Evolutionary conservation across 805 yeast species (phyloP).

Genomic region (Pichia heedii): DNA sequence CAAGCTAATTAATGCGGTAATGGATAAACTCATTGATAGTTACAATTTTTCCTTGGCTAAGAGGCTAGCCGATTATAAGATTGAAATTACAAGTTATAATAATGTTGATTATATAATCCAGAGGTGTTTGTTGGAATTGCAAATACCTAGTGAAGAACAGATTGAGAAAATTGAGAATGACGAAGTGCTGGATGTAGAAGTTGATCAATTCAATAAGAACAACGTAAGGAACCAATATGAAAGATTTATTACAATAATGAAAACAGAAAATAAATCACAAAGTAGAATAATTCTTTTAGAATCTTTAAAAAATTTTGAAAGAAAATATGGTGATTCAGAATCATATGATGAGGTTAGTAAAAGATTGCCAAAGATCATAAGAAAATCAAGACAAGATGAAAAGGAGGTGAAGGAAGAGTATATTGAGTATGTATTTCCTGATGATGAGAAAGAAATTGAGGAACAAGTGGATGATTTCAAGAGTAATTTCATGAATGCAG

Average conservation of each 20-base stretch:
- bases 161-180: slow-evolving; percentile 25
- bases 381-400: slow-evolving; percentile 29
- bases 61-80: slow-evolving; percentile 2
- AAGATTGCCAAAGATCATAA: slow-evolving; percentile 48
- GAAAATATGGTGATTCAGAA: slow-evolving; percentile 43
- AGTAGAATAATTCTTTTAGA: slow-evolving; percentile 47
- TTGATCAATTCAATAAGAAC: slow-evolving; percentile 29
- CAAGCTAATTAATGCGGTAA: not conserved
- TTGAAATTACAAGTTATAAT: not conserved
- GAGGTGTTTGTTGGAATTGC: slow-evolving; percentile 62
- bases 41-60: slow-evolving; percentile 6
- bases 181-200: slow-evolving; percentile 23
- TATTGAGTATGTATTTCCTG: slow-evolving; percentile 59
- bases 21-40: not conserved
- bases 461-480: slow-evolving; percentile 11
- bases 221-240: slow-evolving; percentile 50
- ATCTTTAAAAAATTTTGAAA: slow-evolving; percentile 58
- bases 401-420: slow-evolving; percentile 46
- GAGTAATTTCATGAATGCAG: slow-evolving; percentile 3
- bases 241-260: slow-evolving; percentile 40
- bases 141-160: slow-evolving; percentile 50
- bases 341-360: slow-evolving; percentile 29
- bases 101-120: slow-evolving; percentile 46
- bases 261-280: slow-evolving; percentile 27
- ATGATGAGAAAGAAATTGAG: slow-evolving; percentile 33